Percentiles rank a stretch among this genome's conserved stretches.
Conservation (phyloP, 768 basidiomycete genomes). For the Harrya chromipes region DNA sequence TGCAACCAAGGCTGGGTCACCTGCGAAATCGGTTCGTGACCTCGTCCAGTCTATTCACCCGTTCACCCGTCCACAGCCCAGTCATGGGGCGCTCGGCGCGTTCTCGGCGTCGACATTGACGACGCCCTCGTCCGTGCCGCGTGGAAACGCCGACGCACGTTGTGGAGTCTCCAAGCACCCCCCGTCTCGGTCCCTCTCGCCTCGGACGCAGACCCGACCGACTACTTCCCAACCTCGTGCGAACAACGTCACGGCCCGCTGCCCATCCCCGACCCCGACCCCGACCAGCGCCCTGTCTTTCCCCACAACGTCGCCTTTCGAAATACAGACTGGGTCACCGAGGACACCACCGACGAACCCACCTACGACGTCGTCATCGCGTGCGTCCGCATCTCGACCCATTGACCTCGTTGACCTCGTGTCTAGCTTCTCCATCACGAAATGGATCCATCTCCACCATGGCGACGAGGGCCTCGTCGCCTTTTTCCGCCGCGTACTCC, state of each 20-base stretch:
- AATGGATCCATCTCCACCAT: conserved; percentile 88
- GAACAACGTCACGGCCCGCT: conserved; percentile 74
- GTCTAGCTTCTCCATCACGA: conserved; percentile 74
- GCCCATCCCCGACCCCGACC: conserved; percentile 51
- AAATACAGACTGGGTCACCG: conserved; percentile 69
- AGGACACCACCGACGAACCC: conserved; percentile 53
- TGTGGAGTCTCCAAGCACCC: conserved; percentile 63
- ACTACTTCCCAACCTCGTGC: conserved; percentile 77
- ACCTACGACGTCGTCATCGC: conserved; percentile 78
- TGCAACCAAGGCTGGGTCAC: conserved; percentile 87
- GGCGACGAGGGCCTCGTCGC: conserved; percentile 67
- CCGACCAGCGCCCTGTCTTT: conserved; percentile 45
- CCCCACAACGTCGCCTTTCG: conserved; percentile 79
- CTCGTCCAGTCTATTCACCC: not conserved
- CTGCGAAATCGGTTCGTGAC: conserved; percentile 70
- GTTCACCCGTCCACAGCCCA: conserved; percentile 49
- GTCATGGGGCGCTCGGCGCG: conserved; percentile 54
- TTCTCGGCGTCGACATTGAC: conserved; percentile 87
- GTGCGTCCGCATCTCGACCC: conserved; percentile 42
- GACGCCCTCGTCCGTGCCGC: conserved; percentile 68
- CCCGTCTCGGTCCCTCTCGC: conserved; percentile 1
- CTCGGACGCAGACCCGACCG: conserved; percentile 6
- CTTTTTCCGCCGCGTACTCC: conserved; percentile 65
- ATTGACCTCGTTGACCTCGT: not conserved
- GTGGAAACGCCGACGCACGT: conserved; percentile 64